A percentile compares a stretch with the other conserved stretches of the same genome.
These are phyloP conservation scores for Mortierella sp. DNA, from an alignment of 371 early-diverging fungal species.

Conservation along the genomic window DNA sequence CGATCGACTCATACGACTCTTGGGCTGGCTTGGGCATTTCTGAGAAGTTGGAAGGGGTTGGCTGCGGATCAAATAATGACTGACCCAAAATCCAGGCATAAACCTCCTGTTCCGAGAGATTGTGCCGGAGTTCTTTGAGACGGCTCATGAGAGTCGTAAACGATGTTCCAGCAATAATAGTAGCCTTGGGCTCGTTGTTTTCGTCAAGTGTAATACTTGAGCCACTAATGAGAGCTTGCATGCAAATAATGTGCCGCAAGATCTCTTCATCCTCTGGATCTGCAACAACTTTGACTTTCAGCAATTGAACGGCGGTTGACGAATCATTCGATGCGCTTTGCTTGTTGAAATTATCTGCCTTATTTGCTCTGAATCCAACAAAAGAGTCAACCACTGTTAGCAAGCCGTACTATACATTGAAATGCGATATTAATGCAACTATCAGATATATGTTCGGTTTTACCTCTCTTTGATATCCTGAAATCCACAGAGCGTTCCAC, in stretches of 20 bases:
- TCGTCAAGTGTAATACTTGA: constrained; percentile 44
- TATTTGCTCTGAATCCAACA: background rate
- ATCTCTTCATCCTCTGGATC: constrained; percentile 26
- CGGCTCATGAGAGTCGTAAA: constrained; percentile 38
- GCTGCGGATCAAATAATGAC: constrained; percentile 51
- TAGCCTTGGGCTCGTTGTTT: constrained; percentile 41
- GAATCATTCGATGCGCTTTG: background rate
- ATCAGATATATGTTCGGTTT: too few relatives aligned
- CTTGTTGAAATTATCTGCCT: background rate
- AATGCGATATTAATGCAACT: too few relatives aligned
- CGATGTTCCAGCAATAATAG: constrained; percentile 28
- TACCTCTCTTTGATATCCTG: constrained; percentile 38
- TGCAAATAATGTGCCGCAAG: constrained; percentile 28
- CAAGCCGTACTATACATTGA: too few relatives aligned
- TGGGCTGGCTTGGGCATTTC: constrained; percentile 20
- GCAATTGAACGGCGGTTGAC: constrained; percentile 23
- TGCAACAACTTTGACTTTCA: constrained; percentile 29
- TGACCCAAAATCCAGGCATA: constrained; percentile 68
- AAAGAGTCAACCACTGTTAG: background rate
- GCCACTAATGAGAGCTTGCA: constrained; percentile 41
- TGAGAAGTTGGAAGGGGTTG: constrained; percentile 19
- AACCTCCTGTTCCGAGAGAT: constrained; percentile 49
- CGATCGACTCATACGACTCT: constrained; percentile 35
- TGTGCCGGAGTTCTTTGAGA: constrained; percentile 30
- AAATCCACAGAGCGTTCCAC: constrained; percentile 37